These are phyloP conservation scores for Histomonas meleagridis DNA, from an alignment of 208 protist species.

Conservation along the genomic window DNA sequence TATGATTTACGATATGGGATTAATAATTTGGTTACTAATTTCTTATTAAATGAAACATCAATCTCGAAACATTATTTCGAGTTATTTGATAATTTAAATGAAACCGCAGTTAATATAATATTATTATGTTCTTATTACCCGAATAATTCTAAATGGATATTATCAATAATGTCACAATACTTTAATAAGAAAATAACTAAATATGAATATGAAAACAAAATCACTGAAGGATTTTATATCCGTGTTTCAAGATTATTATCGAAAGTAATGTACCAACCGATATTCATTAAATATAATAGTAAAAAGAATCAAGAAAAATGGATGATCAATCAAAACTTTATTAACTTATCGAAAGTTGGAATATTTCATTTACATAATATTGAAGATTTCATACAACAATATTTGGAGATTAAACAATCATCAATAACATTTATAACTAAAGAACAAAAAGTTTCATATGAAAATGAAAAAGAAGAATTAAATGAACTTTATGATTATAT, in stretches of 20 bases:
- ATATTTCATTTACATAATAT: background rate
- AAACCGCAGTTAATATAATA: background rate
- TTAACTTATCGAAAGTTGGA: background rate
- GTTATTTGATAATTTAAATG: background rate
- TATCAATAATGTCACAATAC: background rate
- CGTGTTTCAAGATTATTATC: background rate
- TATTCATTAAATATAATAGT: background rate
- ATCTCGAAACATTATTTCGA: too few species aligned
- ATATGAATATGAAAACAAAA: background rate
- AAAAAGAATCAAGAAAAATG: background rate
- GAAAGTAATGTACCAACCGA: background rate
- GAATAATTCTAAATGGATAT: background rate
- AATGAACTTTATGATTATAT: background rate
- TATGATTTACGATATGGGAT: too few species aligned
- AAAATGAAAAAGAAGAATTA: background rate
- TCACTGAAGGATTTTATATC: background rate
- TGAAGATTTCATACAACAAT: background rate
- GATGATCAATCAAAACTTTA: background rate
- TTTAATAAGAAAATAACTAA: background rate
- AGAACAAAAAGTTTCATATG: background rate
- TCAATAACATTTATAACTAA: background rate
- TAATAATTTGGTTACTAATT: background rate
- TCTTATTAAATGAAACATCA: too few species aligned
- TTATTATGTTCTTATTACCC: background rate
- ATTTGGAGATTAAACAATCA: background rate